Base-by-base conservation (phyloP, 164 flowering plant genomes). In the Kalanchoe fedtschenkoi region DNA sequence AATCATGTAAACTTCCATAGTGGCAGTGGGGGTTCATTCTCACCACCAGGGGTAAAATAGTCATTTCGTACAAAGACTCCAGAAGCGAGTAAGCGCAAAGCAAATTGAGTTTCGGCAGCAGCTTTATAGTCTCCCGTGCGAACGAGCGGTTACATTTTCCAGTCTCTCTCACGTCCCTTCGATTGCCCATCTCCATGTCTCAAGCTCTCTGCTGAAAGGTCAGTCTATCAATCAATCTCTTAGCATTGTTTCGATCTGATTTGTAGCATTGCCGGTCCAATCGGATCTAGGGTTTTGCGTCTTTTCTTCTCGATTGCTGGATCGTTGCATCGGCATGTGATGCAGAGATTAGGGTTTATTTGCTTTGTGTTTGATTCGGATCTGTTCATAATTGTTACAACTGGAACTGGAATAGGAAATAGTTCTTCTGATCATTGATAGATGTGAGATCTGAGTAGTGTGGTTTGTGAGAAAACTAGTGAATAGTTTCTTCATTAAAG, bases 201-300 rank as follows among this genome's bases (percentile, higher is more conserved):
- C 30, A 29, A 47, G 22, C 55, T 0, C 29, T 47, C 55, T 47
- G 55, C n/a, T 47, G 55, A 47, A 47, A 44, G 51, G 51, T 44
- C 26, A 19, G 51, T 19, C 51, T n/a, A 19, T 19, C 7, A 4
- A 39, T 39, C 43, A 10, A 39, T 44, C 51, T 1, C 21, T 44
- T 19, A 4, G n/a, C 4, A 44, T 44, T 44, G 1, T 19, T 44
- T 10, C 24, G 51, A 44, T 19, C 24, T 44, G 51, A 44, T 6
- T 44, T 9, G 51, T 10, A n/a, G 24, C n/a, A n/a, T n/a, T n/a
- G n/a, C n/a, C n/a, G n/a, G n/a, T n/a, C n/a, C 10, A 1, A 6
- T 51, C 56, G 32, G 56, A 51, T 51, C 56, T 51, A 51, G 32
- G 17, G 30, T 24, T 51, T 51, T 19, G 24, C 24, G n/a, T 19